phyloP scores from a whole-genome alignment of 2,329 filamentous ascomycete genomes.

The Epichloe glyceriae region DNA sequence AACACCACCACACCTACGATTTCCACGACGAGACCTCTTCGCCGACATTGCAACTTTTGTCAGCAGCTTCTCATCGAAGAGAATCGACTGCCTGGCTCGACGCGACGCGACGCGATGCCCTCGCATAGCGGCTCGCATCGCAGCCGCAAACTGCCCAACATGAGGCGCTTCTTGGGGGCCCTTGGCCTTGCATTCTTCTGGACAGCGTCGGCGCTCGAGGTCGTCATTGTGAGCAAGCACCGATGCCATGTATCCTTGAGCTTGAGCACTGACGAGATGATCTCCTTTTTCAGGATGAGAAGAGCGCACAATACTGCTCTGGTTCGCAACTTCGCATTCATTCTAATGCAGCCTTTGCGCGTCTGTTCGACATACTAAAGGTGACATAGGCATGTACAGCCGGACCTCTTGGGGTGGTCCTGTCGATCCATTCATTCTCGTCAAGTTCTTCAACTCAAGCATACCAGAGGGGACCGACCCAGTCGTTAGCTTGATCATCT shows the following conservation, averaged over 20 bases:
- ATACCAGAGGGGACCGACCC: conserved; percentile 50
- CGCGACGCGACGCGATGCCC: neutral
- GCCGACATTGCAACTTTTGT: neutral
- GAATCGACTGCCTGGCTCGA: too few relatives aligned
- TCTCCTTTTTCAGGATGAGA: conserved; percentile 48
- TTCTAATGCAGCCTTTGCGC: conserved; percentile 5
- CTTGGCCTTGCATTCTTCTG: conserved; percentile 38
- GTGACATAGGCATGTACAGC: conserved; percentile 73
- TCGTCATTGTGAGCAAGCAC: conserved; percentile 27
- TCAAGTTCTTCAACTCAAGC: conserved; percentile 57
- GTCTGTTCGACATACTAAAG: neutral
- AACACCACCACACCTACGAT: neutral
- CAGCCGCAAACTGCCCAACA: conserved; percentile 19
- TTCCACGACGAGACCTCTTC: neutral
- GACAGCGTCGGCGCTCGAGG: conserved; percentile 43
- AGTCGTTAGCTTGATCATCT: conserved; percentile 73
- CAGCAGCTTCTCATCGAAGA: neutral
- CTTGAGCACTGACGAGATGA: conserved; percentile 11
- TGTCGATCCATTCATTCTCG: conserved; percentile 76
- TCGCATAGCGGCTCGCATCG: neutral
- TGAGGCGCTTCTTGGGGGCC: conserved; percentile 41
- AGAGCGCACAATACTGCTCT: conserved; percentile 66
- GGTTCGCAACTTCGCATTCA: conserved; percentile 25
- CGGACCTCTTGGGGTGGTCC: conserved; percentile 76
- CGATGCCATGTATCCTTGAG: neutral